These are phyloP conservation scores for Fusarium neocosmosporiellum DNA, from an alignment of 2,329 filamentous ascomycete species.

Conservation along the genomic window DNA sequence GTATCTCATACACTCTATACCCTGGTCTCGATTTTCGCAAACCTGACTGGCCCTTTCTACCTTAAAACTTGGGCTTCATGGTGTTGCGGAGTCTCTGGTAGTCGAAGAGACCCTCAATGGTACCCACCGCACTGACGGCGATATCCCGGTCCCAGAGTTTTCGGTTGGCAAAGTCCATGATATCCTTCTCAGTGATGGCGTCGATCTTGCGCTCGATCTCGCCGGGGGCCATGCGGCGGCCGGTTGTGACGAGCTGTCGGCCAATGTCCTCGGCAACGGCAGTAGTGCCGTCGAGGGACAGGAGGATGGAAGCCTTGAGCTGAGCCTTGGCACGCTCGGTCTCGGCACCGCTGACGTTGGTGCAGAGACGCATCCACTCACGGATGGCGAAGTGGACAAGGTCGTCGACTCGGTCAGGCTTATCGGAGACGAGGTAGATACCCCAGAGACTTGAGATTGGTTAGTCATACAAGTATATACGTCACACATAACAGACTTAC, in stretches of 20 bases:
- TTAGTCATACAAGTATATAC: slow-evolving; percentile 37
- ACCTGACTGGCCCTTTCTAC: slow-evolving; percentile 42
- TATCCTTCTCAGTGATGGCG: slow-evolving; percentile 91
- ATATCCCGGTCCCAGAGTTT: slow-evolving; percentile 99
- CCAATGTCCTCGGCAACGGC: slow-evolving; percentile 98
- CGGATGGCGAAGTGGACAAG: slow-evolving; percentile 98
- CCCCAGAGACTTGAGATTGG: slow-evolving; percentile 84
- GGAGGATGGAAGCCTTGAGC: slow-evolving; percentile 97
- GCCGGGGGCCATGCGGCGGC: slow-evolving; percentile 87
- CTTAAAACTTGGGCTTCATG: slow-evolving; percentile 83
- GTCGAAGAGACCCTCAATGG: slow-evolving; percentile 86
- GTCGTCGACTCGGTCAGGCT: slow-evolving; percentile 88
- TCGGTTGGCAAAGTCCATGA: slow-evolving; percentile 94
- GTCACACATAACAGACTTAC: slow-evolving; percentile 64
- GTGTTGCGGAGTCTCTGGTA: slow-evolving; percentile 84
- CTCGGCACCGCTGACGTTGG: slow-evolving; percentile 88
- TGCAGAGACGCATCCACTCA: slow-evolving; percentile 96
- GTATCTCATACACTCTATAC: slow-evolving; percentile 69
- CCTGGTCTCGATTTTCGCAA: slow-evolving; percentile 54
- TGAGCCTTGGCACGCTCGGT: slow-evolving; percentile 99
- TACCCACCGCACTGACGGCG: slow-evolving; percentile 91
- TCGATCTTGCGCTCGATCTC: slow-evolving; percentile 96
- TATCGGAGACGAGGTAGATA: slow-evolving; percentile 97
- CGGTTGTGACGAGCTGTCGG: slow-evolving; percentile 97
- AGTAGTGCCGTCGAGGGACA: slow-evolving; percentile 97